These are phyloP conservation scores for Thelonectria discophora DNA, from an alignment of 2,329 filamentous ascomycete genomes.

Conservation along the genomic window DNA sequence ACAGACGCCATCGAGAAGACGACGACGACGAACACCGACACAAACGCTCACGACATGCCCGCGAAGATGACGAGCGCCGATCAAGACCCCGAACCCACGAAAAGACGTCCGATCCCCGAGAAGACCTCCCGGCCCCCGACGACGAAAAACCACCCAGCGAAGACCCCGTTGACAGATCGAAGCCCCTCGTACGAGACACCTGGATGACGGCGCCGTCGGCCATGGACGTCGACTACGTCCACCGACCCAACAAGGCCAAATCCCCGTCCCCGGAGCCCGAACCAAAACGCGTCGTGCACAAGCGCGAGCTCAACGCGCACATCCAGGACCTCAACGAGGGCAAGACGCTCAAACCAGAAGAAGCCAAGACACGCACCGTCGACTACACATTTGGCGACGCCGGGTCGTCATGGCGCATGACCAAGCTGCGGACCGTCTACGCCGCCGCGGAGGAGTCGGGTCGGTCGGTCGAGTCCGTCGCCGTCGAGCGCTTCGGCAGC, in stretches of 20 bases:
- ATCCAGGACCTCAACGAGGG: conserved; percentile 69
- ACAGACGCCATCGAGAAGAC: conserved; percentile 48
- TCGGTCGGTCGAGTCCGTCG: conserved; percentile 81
- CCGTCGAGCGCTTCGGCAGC: conserved; percentile 81
- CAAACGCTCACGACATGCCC: conserved; percentile 67
- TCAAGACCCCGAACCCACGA: conserved; percentile 49
- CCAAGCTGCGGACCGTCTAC: conserved; percentile 88
- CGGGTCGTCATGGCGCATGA: conserved; percentile 96
- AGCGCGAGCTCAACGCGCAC: conserved; percentile 79
- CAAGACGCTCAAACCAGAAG: conserved; percentile 41
- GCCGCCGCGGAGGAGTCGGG: conserved; percentile 78
- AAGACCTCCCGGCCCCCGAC: conserved; percentile 61
- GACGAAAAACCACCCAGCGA: conserved; percentile 54
- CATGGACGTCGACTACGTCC: conserved; percentile 84
- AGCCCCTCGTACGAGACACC: conserved; percentile 73
- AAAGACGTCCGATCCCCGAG: conserved; percentile 58
- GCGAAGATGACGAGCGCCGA: conserved; percentile 57
- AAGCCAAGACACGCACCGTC: conserved; percentile 65
- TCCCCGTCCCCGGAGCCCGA: conserved; percentile 62
- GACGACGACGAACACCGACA: conserved; percentile 63
- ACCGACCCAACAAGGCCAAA: conserved; percentile 64
- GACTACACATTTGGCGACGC: conserved; percentile 88
- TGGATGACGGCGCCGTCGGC: conserved; percentile 95
- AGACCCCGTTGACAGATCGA: conserved; percentile 39
- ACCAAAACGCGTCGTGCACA: conserved; percentile 76